Evolutionary conservation across 2,329 filamentous ascomycete species (phyloP).

Genomic region (Westerdykella sp.): DNA sequence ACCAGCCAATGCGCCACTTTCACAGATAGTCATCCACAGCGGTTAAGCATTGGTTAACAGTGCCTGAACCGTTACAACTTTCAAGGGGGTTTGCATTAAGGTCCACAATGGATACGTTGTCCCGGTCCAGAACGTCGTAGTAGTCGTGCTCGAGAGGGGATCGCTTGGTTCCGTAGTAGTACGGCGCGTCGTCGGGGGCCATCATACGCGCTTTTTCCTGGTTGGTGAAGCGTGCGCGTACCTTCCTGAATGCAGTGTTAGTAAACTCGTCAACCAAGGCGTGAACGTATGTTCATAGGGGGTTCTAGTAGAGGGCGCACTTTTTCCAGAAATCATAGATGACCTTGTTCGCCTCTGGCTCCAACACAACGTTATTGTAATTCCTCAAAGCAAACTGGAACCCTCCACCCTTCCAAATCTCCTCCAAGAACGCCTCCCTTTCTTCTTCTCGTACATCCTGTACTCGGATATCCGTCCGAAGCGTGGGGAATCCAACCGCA

Average conservation of each 20-base stretch:
- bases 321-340: constrained; percentile 47
- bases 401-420: constrained; percentile 32
- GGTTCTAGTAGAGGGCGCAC: constrained; percentile 34
- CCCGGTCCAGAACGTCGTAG: constrained; percentile 35
- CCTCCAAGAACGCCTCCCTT: constrained; percentile 12
- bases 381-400: constrained; percentile 34
- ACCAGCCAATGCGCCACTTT: too few relatives aligned
- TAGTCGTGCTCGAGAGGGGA: constrained; percentile 35
- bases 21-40: too few relatives aligned
- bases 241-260: constrained; percentile 23
- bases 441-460: constrained; percentile 13
- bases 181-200: constrained; percentile 36
- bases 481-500: constrained; percentile 15
- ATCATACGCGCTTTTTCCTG: constrained; percentile 36
- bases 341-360: constrained; percentile 35
- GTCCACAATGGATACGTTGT: constrained; percentile 46
- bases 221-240: constrained; percentile 33
- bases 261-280: neutral
- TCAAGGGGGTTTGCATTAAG: constrained; percentile 37
- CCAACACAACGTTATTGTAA: constrained; percentile 30
- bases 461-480: constrained; percentile 4
- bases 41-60: too few relatives aligned
- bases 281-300: neutral
- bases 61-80: too few relatives aligned
- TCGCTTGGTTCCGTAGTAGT: constrained; percentile 40